phyloP scores from a whole-genome alignment of 2,329 filamentous ascomycete species.

The Fusarium dlaminii region DNA sequence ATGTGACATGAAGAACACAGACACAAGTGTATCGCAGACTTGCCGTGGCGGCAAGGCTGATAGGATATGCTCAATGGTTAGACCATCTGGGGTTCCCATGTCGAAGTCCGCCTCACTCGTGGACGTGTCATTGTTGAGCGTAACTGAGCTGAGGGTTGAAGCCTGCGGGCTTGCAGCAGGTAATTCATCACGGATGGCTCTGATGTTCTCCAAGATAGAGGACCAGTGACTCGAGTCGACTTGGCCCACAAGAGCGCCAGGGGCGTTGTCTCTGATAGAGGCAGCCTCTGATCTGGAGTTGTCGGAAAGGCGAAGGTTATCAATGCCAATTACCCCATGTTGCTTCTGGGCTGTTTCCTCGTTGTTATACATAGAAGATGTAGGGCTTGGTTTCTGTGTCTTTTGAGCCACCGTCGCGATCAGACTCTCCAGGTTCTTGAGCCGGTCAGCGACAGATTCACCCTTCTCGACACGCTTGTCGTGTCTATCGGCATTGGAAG shows the following conservation, averaged over 20 bases:
- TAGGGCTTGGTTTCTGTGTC: background rate
- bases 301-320: accelerated
- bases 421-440: constrained; percentile 45
- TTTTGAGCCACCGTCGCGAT: constrained; percentile 29
- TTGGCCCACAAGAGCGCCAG: constrained; percentile 4
- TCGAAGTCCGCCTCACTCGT: background rate
- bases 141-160: background rate
- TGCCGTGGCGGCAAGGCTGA: constrained; percentile 35
- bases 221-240: constrained; percentile 48
- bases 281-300: too few species aligned
- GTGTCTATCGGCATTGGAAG: constrained; percentile 41
- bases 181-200: constrained; percentile 46
- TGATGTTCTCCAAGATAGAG: constrained; percentile 49
- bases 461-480: background rate
- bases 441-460: constrained; percentile 31
- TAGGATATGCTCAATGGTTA: constrained; percentile 29
- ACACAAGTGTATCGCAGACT: constrained; percentile 45
- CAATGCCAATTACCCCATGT: accelerated
- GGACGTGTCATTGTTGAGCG: accelerated
- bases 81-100: background rate
- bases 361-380: accelerated
- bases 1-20: constrained; percentile 43
- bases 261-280: accelerated
- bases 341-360: accelerated
- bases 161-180: background rate